Evolutionary conservation across 306 rosid genomes (phyloP).

Genomic region (Rubus parviflorus): DNA sequence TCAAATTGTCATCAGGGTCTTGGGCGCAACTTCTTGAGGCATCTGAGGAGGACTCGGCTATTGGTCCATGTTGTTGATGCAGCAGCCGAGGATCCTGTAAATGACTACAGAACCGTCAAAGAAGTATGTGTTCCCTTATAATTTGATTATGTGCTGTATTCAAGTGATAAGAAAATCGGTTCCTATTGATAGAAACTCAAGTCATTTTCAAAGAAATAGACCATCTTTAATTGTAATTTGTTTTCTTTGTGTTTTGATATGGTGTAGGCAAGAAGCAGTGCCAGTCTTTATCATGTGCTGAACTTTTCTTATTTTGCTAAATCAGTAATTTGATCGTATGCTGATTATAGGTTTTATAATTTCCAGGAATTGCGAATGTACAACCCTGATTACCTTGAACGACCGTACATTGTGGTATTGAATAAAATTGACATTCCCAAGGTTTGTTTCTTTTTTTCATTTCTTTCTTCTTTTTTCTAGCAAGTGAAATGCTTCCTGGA

Average conservation of each 20-base stretch:
- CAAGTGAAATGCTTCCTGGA: not conserved
- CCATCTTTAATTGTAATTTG: not conserved
- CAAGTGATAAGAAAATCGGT: not conserved
- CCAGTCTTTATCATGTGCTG: not conserved
- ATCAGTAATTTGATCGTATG: constrained; percentile 7
- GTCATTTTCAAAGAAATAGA: not conserved
- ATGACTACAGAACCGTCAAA: constrained; percentile 88
- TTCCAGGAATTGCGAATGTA: constrained; percentile 95
- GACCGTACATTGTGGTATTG: constrained; percentile 85
- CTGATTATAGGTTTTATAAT: constrained; percentile 29
- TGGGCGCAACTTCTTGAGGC: constrained; percentile 94
- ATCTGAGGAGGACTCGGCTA: constrained; percentile 84
- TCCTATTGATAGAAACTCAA: constrained; percentile 1
- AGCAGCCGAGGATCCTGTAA: constrained; percentile 71
- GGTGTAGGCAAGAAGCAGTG: not conserved
- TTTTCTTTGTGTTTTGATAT: not conserved
- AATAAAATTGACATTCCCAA: constrained; percentile 92
- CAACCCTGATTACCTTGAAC: constrained; percentile 89
- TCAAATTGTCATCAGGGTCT: constrained; percentile 61
- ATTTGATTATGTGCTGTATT: not conserved
- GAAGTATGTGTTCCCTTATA: constrained; percentile 53
- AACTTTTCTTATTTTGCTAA: not conserved
- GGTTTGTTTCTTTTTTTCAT: constrained; percentile 43
- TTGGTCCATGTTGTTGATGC: constrained; percentile 97
- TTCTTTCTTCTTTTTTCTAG: not conserved